Evolutionary conservation across 2,329 filamentous ascomycete genomes (phyloP).

Genomic region (Botrytis fabae): DNA sequence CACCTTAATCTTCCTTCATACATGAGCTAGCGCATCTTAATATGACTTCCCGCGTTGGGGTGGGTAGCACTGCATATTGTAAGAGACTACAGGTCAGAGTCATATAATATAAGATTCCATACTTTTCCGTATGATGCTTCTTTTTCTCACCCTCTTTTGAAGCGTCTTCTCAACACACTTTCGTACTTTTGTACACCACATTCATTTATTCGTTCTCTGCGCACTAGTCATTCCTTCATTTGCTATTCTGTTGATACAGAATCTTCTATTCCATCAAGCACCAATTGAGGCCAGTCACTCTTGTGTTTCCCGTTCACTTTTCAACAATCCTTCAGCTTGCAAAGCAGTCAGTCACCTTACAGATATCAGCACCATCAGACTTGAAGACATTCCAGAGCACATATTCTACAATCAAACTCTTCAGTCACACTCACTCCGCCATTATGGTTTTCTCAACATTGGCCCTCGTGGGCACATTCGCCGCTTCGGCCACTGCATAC

Average conservation of each 20-base stretch:
- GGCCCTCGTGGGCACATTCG: conserved; percentile 30
- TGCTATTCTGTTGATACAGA: conserved; percentile 26
- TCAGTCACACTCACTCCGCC: conserved; percentile 6
- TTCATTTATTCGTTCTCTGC: conserved; percentile 15
- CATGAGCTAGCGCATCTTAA: conserved; percentile 7
- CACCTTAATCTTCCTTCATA: conserved; percentile 14
- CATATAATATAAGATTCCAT: conserved; percentile 19
- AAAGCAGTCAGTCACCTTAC: conserved; percentile 28
- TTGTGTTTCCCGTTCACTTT: conserved; percentile 30
- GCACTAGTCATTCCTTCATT: conserved; percentile 30
- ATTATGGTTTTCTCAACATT: conserved; percentile 36
- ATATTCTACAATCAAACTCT: background rate
- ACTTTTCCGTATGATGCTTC: background rate
- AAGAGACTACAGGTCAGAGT: background rate
- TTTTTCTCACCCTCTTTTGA: conserved; percentile 7
- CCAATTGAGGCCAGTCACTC: conserved; percentile 38
- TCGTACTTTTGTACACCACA: conserved; percentile 14
- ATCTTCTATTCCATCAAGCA: conserved; percentile 7
- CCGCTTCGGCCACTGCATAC: conserved; percentile 32
- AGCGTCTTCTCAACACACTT: background rate
- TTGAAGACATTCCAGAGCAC: conserved; percentile 14
- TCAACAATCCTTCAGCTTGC: conserved; percentile 30
- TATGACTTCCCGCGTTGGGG: conserved; percentile 5
- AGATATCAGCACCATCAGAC: background rate
- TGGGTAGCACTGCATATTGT: background rate